Base-by-base conservation (phyloP, 1,284 basidiomycete species). In the Ganoderma leucocontextum region DNA sequence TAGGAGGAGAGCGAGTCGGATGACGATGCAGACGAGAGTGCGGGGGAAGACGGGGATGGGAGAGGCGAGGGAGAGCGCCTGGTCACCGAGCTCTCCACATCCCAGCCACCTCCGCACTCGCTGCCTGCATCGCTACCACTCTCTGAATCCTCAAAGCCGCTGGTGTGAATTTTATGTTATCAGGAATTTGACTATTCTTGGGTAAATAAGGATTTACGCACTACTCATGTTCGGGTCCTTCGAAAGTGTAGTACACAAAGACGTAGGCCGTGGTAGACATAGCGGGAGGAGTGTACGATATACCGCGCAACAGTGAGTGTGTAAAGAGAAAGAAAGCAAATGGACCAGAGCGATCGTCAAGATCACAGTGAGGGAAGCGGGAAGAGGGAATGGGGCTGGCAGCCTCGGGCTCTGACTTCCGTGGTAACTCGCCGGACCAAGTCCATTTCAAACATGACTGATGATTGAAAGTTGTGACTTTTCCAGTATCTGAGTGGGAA, bases 241-340 rank as follows among this genome's bases (percentile, higher is more conserved):
- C 52, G 13, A 55, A 55, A 12, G 52, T 33, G 52, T 55, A 55
- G 29, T 55, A 55, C 15, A 55, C 52, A 15, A 55, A 55, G 52
- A 55, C 17, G 22, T 33, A 55, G 1, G 29, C 17, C 15, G 29
- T 55, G 52, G 52, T 35, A 35, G 52, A 55, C 52, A 55, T 55
- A 15, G 22, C 22, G 52, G 13, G 33, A 55, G 12, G 9, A 5
- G 15, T 35, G 47, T 9, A 33, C 7, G 7, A 10, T 49, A 55
- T 35, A 55, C 52, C 33, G 52, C 52, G 17, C 52, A 55, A 29
- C 52, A 55, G 52, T 35, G 22, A 33, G 17, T 7, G 5, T 8
- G 7, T 6, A 22, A 9, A 55, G 17, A 35, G 17, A 17, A 19
- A 35, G 17, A 17, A 19, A 55, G 52, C 29, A 15, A 4, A 8